phyloP scores from a whole-genome alignment of 1,284 basidiomycete species.

The Rhizoctonia solani region DNA sequence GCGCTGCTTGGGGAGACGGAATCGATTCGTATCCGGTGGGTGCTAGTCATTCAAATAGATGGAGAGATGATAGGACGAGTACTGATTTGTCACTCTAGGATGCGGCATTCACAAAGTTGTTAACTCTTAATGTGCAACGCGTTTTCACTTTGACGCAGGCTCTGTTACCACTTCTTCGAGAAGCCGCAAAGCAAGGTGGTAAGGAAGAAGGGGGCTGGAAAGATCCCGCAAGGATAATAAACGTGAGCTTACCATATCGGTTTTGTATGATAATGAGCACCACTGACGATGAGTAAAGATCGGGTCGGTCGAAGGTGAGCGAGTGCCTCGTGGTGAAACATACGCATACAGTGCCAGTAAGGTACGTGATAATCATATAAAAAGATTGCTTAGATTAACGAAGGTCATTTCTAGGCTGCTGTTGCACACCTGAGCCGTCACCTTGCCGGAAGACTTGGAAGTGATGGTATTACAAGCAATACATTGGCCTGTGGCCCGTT shows the following conservation, averaged over 20 bases:
- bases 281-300: conserved; percentile 51
- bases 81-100: conserved; percentile 49
- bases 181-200: conserved; percentile 55
- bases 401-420: conserved; percentile 47
- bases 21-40: conserved; percentile 60
- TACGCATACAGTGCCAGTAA: conserved; percentile 74
- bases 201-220: conserved; percentile 47
- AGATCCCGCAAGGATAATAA: conserved; percentile 65
- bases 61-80: conserved; percentile 39
- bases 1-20: conserved; percentile 63
- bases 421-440: conserved; percentile 66
- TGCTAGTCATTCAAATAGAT: neutral
- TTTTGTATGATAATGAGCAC: neutral
- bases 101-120: conserved; percentile 59
- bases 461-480: conserved; percentile 67
- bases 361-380: conserved; percentile 43
- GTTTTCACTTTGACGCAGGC: conserved; percentile 74
- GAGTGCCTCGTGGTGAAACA: conserved; percentile 61
- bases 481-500: conserved; percentile 66
- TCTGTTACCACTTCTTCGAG: conserved; percentile 62
- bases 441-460: conserved; percentile 62
- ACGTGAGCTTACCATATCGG: conserved; percentile 49
- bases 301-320: conserved; percentile 64
- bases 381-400: neutral
- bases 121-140: conserved; percentile 69